Conservation (phyloP, 2,329 filamentous ascomycete genomes). For the Penicillium sp. region DNA sequence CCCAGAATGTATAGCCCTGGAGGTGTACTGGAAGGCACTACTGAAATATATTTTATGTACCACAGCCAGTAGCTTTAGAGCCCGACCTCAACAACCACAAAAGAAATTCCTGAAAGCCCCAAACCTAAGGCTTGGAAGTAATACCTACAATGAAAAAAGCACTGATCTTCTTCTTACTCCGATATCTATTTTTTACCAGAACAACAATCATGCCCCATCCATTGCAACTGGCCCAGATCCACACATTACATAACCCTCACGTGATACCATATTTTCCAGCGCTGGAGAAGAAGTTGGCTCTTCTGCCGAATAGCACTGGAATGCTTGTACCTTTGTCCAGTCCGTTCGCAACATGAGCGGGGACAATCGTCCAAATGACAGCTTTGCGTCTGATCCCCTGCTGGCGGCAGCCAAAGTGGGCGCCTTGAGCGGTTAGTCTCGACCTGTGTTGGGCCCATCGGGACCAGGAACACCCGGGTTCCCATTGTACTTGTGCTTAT, state of each 20-base stretch:
- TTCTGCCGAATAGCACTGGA: neutral
- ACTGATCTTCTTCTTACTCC: neutral
- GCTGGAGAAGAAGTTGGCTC: neutral
- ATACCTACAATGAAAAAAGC: too few species aligned
- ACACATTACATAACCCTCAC: neutral
- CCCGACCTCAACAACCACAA: too few species aligned
- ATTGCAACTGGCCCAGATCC: neutral
- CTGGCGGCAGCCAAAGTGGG: constrained; percentile 58
- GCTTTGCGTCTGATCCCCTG: constrained; percentile 21
- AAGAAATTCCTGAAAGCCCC: too few species aligned
- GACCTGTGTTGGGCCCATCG: constrained; percentile 12
- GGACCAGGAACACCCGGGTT: neutral
- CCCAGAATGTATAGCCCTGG: too few species aligned
- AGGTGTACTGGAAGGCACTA: too few species aligned
- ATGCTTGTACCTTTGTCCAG: neutral
- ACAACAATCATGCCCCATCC: neutral
- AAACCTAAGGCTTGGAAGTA: too few species aligned
- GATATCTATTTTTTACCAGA: neutral
- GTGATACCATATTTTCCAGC: neutral
- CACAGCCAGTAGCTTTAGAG: too few species aligned
- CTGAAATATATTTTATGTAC: too few species aligned
- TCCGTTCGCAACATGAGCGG: constrained; percentile 29
- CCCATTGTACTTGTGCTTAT: neutral
- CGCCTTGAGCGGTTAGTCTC: constrained; percentile 55
- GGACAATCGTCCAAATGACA: constrained; percentile 14